Evolutionary conservation across 495 filamentous ascomycete species (phyloP).

Genomic region (Penicillium pulvis): DNA sequence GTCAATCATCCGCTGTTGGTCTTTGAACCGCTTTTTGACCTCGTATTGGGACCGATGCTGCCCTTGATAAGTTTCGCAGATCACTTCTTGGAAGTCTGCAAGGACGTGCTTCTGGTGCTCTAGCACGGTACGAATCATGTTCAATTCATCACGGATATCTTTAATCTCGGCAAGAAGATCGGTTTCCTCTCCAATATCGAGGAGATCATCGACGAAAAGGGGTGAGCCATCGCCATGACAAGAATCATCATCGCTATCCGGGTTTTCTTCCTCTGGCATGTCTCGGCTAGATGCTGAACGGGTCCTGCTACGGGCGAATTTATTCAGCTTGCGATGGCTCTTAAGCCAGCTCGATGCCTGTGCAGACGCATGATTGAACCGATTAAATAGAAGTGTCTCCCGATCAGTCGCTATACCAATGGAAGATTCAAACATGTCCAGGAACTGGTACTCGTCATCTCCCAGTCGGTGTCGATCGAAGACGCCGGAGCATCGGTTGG

Average conservation of each 20-base stretch:
- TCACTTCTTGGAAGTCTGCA: constrained; percentile 53
- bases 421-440: constrained; percentile 72
- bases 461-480: constrained; percentile 65
- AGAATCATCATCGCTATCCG: constrained; percentile 21
- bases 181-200: constrained; percentile 70
- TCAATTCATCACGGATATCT: constrained; percentile 73
- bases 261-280: constrained; percentile 10
- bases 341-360: constrained; percentile 64
- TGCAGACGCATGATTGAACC: constrained; percentile 63
- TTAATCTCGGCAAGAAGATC: constrained; percentile 67
- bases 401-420: constrained; percentile 66
- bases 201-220: constrained; percentile 63
- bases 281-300: constrained; percentile 9
- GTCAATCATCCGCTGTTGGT: constrained; percentile 63
- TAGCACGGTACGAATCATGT: constrained; percentile 66
- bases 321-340: constrained; percentile 55
- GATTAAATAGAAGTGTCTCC: constrained; percentile 64
- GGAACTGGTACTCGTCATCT: constrained; percentile 66
- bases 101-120: constrained; percentile 61
- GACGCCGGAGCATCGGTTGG: constrained; percentile 62
- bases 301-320: constrained; percentile 27
- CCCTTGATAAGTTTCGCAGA: constrained; percentile 52
- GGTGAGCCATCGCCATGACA: constrained; percentile 36
- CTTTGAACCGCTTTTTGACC: constrained; percentile 58
- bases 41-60: constrained; percentile 50